phyloP scores from a whole-genome alignment of 2,329 filamentous ascomycete species.

The Talaromyces sp. region DNA sequence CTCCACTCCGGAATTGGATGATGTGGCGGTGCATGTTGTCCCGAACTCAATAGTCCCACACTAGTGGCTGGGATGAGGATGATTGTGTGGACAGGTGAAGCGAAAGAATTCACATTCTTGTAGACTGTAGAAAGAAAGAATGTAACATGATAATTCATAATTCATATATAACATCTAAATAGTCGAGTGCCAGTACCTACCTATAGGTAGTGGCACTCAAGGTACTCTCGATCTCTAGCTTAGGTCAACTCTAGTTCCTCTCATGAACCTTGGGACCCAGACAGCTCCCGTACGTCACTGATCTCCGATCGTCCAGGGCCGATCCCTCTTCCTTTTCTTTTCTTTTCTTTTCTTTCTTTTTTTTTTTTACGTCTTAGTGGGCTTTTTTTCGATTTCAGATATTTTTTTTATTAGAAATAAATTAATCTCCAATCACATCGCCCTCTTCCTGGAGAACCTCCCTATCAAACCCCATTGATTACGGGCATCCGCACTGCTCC shows the following conservation, averaged over 20 bases:
- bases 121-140: no score
- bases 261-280: background rate
- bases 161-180: no score
- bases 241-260: background rate
- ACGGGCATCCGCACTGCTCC: constrained; percentile 22
- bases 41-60: constrained; percentile 10
- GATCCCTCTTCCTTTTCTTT: constrained; percentile 15
- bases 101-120: background rate
- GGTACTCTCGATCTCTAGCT: background rate
- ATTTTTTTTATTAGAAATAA: no score
- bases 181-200: no score
- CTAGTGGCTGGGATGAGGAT: constrained; percentile 2
- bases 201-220: no score
- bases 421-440: background rate
- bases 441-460: background rate
- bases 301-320: constrained; percentile 24
- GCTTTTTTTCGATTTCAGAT: no score
- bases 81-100: background rate
- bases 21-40: constrained; percentile 6
- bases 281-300: constrained; percentile 23
- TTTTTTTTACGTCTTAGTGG: background rate
- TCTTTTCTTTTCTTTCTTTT: background rate
- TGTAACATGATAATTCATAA: no score
- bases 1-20: background rate
- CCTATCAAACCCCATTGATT: background rate